Evolutionary conservation across 1,284 basidiomycete species (phyloP), one percentile per base, ranked within the genome.

Genomic region (Pholiota adiposa): DNA sequence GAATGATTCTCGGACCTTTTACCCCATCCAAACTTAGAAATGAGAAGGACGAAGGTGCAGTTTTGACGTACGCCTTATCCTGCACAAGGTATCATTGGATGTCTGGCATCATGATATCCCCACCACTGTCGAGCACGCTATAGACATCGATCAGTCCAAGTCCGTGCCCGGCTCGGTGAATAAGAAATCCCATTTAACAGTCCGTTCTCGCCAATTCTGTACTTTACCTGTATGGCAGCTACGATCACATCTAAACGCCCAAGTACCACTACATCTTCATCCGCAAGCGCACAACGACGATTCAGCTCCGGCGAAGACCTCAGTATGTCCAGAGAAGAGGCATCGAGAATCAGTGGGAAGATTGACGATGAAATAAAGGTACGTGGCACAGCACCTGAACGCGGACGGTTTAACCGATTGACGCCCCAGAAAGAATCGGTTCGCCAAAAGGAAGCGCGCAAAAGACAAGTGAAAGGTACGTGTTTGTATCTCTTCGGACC

Each of bases 341-440:
- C 67, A 31, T 44, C 59, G 2, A 56, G 56, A 8, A 59, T 66
- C 16, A 68, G 59, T 38, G 59, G 59, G 9, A 62, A 48, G 51
- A 92, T 92, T 69, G 90, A 92, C 72, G 87, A 90, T 58, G 85
- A 88, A 52, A 76, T 91, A 67, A 85, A 77, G 76, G 89, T 89
- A 55, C 81, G 71, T 38, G 29, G 21, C 21, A 9, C n/a, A 50
- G 31, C 21, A 11, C 31, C n/a, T 34, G 27, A 16, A 38, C 6
- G 19, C 52, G 14, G 50, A 38, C n/a, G 40, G 19, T 33, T 51
- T 36, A 43, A 44, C 58, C 21, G 59, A 43, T 33, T 55, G 46
- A 38, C 34, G 23, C 31, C 56, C 44, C 65, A 90, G 88, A 83
- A 77, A 70, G 89, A 91, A 62, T 78, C 78, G 49, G 75, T 79